These are phyloP conservation scores for Clonostachys sp. DNA, from an alignment of 2,329 filamentous ascomycete genomes.

Conservation along the genomic window DNA sequence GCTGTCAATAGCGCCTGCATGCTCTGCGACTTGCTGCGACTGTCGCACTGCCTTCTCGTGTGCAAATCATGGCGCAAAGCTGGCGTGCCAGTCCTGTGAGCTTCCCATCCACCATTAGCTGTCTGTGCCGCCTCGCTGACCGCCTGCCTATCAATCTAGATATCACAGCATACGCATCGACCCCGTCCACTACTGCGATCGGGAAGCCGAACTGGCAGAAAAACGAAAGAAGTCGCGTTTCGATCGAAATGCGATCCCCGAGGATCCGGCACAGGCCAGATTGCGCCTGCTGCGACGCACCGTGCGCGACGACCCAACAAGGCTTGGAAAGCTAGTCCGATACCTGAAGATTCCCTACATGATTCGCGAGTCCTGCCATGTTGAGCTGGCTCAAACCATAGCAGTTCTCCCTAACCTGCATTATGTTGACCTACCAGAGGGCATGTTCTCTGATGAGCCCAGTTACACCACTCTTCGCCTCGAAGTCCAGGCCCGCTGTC, in stretches of 20 bases:
- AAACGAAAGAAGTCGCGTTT: constrained; percentile 71
- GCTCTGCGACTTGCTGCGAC: constrained; percentile 88
- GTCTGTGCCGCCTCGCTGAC: not conserved
- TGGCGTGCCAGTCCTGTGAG: constrained; percentile 57
- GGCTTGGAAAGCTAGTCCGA: constrained; percentile 65
- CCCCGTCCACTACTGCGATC: constrained; percentile 88
- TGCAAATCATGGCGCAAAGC: constrained; percentile 65
- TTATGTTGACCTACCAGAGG: constrained; percentile 88
- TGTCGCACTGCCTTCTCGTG: constrained; percentile 73
- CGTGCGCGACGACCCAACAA: constrained; percentile 69
- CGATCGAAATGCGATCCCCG: constrained; percentile 72
- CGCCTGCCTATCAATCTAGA: constrained; percentile 33
- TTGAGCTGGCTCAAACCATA: constrained; percentile 79
- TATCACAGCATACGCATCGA: constrained; percentile 91
- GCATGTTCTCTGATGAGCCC: constrained; percentile 77
- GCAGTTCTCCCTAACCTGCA: constrained; percentile 79
- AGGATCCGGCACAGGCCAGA: constrained; percentile 73
- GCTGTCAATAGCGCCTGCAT: constrained; percentile 78
- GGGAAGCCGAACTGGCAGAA: constrained; percentile 76
- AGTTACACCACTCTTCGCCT: constrained; percentile 72
- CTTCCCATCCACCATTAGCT: constrained; percentile 9
- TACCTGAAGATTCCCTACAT: constrained; percentile 92
- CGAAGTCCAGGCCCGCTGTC: constrained; percentile 79
- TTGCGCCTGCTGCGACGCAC: constrained; percentile 77
- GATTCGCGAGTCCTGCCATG: constrained; percentile 82